Base-by-base conservation (phyloP, 306 rosid genomes). In the Quercus dentata region DNA sequence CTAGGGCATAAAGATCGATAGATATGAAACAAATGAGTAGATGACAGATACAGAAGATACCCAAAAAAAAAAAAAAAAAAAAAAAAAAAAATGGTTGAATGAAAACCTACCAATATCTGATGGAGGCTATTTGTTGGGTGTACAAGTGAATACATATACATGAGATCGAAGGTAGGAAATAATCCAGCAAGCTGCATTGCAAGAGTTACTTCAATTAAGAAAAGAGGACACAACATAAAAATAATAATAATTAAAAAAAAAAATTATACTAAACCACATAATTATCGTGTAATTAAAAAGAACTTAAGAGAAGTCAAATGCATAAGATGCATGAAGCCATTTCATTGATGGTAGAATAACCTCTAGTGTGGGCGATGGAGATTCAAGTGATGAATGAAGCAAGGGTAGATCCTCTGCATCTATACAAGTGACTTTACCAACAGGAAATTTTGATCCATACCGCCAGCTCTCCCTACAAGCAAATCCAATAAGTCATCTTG, bases 401-500 rank as follows among this genome's bases (percentile, higher is more conserved):
- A 95, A 85, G 70, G 93, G 91, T 71, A 92, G 85, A 83, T 89
- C 94, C 30, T 86, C 88, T 73, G 69, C 79, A 80, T 85, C 75
- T 85, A 91, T 67, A 77, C 98, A 95, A 74, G 99, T 91, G 63
- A 95, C 99, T 90, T 95, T 94, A 75, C 97, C 99, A 35, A 75
- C 49, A 4, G 97, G 97, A 86, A 86, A 95, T 76, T 86, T 87
- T 73, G 99, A 95, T 75, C 93, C 97, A 74, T 89, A 92, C 87
- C 99, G 90, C 99, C 98, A 71, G 98, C 99, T 92, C 98, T 89
- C 81, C 99, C 99, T 95, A 83, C 76, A 82, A 74, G 69, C 30
- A 87, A 81, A 88, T 77, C 83, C 71, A 85, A 38, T 27, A 68
- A 83, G 83, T 51, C 68, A 75, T 28, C 55, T 31, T 41, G 8